Conservation (phyloP, 2,329 filamentous ascomycete genomes). For the Hypoxylon sp. region DNA sequence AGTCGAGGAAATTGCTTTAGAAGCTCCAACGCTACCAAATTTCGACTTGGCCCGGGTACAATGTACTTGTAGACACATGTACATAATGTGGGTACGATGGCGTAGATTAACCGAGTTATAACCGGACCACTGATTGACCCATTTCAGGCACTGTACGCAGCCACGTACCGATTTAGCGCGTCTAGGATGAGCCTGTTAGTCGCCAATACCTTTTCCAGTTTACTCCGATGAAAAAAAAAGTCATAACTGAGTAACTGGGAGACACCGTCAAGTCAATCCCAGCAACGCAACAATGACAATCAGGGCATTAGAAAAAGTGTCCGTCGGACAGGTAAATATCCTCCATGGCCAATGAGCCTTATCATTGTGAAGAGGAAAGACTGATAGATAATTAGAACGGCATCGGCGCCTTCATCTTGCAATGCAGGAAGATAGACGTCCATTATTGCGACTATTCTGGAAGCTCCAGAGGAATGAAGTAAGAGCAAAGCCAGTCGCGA, state of each 20-base stretch:
- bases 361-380: background rate
- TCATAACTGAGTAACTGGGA: background rate
- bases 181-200: background rate
- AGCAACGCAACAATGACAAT: conserved; percentile 66
- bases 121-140: background rate
- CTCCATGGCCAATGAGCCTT: conserved; percentile 22
- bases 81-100: background rate
- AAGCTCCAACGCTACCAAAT: conserved; percentile 30
- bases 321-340: conserved; percentile 65
- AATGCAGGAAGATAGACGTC: conserved; percentile 95
- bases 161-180: background rate
- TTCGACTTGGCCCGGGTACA: conserved; percentile 16
- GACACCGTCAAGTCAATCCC: conserved; percentile 38
- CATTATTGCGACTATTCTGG: conserved; percentile 98
- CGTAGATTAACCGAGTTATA: background rate
- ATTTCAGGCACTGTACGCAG: background rate
- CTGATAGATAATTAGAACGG: conserved; percentile 77
- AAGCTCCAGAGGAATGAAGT: conserved; percentile 96
- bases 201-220: conserved; percentile 7
- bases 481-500: conserved; percentile 52
- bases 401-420: conserved; percentile 94
- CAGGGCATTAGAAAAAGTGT: conserved; percentile 65
- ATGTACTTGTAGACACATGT: conserved; percentile 7
- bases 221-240: too few species aligned
- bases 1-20: conserved; percentile 41